A percentile compares a stretch with the other conserved stretches of the same genome.
Conservation (phyloP, 1,284 basidiomycete species). For the Entoloma clypeatum region DNA sequence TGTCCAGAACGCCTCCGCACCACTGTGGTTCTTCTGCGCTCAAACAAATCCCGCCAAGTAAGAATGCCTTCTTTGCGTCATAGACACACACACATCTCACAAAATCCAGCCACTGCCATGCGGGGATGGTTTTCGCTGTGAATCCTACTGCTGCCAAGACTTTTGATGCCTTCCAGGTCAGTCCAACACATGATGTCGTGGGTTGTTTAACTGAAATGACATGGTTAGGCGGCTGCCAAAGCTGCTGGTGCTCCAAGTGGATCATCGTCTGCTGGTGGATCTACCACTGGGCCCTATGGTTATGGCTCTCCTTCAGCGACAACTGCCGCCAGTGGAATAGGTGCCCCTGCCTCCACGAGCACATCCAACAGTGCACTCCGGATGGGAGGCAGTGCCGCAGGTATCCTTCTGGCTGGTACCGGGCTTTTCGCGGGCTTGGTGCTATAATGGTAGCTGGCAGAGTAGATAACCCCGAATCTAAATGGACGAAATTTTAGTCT, state of each 20-base stretch:
- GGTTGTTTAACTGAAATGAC: slow-evolving; percentile 8
- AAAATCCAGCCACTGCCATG: slow-evolving; percentile 33
- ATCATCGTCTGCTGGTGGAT: no score
- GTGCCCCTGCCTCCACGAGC: no score
- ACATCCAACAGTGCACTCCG: slow-evolving; percentile 22
- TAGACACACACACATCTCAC: neutral
- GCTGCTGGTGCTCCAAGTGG: slow-evolving; percentile 21
- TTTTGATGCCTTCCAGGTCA: slow-evolving; percentile 44
- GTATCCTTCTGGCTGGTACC: slow-evolving; percentile 24
- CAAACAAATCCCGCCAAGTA: slow-evolving; percentile 35
- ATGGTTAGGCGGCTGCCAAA: slow-evolving; percentile 34
- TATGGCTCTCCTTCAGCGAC: no score
- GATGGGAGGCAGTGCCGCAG: slow-evolving; percentile 22
- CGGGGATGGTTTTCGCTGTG: slow-evolving; percentile 52
- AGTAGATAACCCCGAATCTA: no score
- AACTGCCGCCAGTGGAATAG: slow-evolving; percentile 10
- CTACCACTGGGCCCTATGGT: no score
- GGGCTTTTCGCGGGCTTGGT: slow-evolving; percentile 29
- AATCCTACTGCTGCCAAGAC: slow-evolving; percentile 43
- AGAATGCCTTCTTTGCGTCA: slow-evolving; percentile 4
- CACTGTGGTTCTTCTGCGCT: slow-evolving; percentile 53
- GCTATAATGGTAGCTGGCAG: slow-evolving; percentile 20
- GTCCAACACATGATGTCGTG: neutral
- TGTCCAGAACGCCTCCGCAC: slow-evolving; percentile 32
- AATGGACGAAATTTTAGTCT: slow-evolving; percentile 1